Evolutionary conservation across 2,329 filamentous ascomycete species (phyloP).

Genomic region (Pseudogymnoascus sp.): DNA sequence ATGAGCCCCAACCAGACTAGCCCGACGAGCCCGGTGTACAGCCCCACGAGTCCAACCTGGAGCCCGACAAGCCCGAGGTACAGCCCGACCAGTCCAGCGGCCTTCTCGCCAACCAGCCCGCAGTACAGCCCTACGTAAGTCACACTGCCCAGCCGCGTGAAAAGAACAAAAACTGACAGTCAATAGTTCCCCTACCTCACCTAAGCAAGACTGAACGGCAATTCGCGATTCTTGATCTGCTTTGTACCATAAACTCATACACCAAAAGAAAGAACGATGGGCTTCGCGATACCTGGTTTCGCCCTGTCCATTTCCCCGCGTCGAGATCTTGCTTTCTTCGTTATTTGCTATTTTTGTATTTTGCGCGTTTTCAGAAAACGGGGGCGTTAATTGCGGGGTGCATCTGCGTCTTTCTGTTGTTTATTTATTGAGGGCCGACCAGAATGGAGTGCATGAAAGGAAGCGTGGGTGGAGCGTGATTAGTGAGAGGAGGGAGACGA

Average conservation of each 20-base stretch:
- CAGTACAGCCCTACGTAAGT: conserved; percentile 56
- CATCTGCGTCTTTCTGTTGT: conserved; percentile 2
- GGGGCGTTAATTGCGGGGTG: conserved; percentile 7
- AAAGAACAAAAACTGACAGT: neutral
- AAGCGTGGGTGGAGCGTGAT: neutral
- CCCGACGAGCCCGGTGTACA: conserved; percentile 26
- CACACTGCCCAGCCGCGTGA: neutral
- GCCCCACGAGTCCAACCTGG: conserved; percentile 1
- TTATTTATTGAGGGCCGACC: conserved; percentile 4
- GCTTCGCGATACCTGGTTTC: neutral
- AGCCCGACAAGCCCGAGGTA: conserved; percentile 27
- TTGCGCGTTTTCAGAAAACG: conserved; percentile 4
- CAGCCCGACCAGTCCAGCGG: conserved; percentile 26
- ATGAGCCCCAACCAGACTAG: conserved; percentile 8
- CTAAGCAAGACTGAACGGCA: conserved; percentile 30
- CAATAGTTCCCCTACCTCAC: conserved; percentile 34
- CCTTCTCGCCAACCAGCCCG: conserved; percentile 57
- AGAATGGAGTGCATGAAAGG: conserved; percentile 8
- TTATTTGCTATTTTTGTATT: neutral
- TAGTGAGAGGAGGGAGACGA: neutral
- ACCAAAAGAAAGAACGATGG: neutral
- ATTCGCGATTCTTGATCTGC: conserved; percentile 4
- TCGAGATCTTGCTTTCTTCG: conserved; percentile 3
- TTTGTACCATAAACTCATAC: conserved; percentile 9
- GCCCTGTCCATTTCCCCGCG: neutral